Evolutionary conservation across 2,329 filamentous ascomycete species (phyloP), one percentile per base, ranked within the genome.

Genomic region (Plectosphaerella sp.): DNA sequence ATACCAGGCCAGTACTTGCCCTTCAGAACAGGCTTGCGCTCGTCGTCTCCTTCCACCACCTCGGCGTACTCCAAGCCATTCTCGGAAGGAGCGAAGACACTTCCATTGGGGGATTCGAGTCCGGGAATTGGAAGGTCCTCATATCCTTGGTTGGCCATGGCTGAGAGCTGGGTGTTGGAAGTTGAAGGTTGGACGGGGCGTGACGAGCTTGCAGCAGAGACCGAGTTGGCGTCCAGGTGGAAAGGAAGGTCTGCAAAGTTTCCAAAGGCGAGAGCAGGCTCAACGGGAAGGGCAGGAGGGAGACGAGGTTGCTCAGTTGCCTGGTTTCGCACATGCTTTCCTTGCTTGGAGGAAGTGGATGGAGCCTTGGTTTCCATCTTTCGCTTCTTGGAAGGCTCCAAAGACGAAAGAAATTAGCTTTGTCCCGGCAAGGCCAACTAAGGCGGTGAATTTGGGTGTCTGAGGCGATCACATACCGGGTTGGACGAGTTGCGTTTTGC

Each of bases 1-100:
- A 92, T 92, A 16, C 89, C 89, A 3, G 86, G 85, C 77, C 85
- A 91, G 46, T 83, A 73, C n/a, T 86, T 73, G 2, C 88, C 88
- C 66, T 92, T 92, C 50, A 91, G 75, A 43, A 12, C 7, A 10
- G 41, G 41, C n/a, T 20, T 6, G n/a, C n/a, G 18, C 5, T 16
- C n/a, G 4, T 48, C 18, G 4, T 43, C 35, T 2, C 7, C 7
- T 22, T 47, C 42, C 11, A 12, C 28, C 4, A 33, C 28, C 3
- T 25, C 25, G 41, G 37, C 15, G 22, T 24, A 33, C 10, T 28
- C n/a, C 16, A 18, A 2, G 35, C n/a, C 42, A n/a, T 6, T 16
- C 8, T 51, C 33, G 11, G 24, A 24, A 14, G 16, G n/a, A 11
- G 16, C 41, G n/a, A 50, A 36, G 9, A 33, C 41, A 12, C 41